phyloP scores from a whole-genome alignment of 495 filamentous ascomycete genomes.

The Bryoglossum gracile region DNA sequence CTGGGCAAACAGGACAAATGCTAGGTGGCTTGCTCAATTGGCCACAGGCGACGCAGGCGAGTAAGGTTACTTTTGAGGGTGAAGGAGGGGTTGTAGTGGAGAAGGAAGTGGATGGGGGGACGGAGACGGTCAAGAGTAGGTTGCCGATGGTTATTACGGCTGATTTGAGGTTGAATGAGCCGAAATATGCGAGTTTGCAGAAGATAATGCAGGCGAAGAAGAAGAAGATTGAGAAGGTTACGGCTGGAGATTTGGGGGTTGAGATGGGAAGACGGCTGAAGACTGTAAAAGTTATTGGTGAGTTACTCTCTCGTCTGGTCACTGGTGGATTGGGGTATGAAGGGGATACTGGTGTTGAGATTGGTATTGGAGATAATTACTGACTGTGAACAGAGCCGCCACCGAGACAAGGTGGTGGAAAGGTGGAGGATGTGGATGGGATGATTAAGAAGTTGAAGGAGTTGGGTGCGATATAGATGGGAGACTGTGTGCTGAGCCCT shows the following conservation, averaged over 20 bases:
- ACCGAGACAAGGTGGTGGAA: constrained; percentile 82
- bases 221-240: constrained; percentile 94
- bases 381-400: constrained; percentile 62
- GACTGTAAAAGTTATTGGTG: constrained; percentile 78
- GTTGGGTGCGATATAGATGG: constrained; percentile 72
- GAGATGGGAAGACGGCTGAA: constrained; percentile 70
- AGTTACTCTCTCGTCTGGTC: constrained; percentile 26
- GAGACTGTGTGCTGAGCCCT: not conserved
- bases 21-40: constrained; percentile 86
- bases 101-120: constrained; percentile 90
- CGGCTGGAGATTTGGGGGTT: constrained; percentile 69
- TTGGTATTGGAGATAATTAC: constrained; percentile 12
- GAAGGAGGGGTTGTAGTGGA: constrained; percentile 58
- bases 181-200: constrained; percentile 86
- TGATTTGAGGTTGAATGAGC: constrained; percentile 91
- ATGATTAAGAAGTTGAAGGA: constrained; percentile 90
- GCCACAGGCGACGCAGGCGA: constrained; percentile 90
- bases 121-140: constrained; percentile 77
- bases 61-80: constrained; percentile 64
- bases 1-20: constrained; percentile 97
- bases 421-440: constrained; percentile 94
- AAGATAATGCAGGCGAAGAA: constrained; percentile 99
- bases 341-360: not conserved
- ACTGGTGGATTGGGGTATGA: not conserved
- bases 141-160: constrained; percentile 91